Conservation (phyloP, 1,284 basidiomycete genomes). For the Tetrapyrgos nigripes region DNA sequence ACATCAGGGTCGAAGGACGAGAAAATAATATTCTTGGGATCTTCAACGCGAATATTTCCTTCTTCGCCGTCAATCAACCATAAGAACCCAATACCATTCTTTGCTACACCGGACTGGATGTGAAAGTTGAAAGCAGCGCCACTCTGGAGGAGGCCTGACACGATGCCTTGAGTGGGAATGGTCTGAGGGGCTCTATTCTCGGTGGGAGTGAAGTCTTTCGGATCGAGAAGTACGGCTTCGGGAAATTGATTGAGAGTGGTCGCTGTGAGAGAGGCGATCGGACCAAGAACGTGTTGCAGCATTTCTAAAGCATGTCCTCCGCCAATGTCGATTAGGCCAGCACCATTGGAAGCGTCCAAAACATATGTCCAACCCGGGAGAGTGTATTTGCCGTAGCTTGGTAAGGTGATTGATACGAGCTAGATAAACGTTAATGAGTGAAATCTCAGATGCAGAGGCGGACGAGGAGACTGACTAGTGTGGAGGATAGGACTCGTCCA, state of each 20-base stretch:
- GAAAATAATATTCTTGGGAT: slow-evolving; percentile 3
- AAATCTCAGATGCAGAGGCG: not conserved
- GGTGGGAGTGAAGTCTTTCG: not conserved
- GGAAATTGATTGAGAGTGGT: slow-evolving; percentile 3
- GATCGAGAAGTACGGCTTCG: not conserved
- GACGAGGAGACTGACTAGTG: slow-evolving; percentile 12
- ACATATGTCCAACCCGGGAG: not conserved
- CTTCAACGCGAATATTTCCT: slow-evolving; percentile 15
- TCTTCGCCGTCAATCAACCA: slow-evolving; percentile 21
- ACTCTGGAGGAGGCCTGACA: not conserved
- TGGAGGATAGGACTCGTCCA: slow-evolving; percentile 16
- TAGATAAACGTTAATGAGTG: not conserved
- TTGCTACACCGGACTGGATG: slow-evolving; percentile 2
- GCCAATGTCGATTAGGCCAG: slow-evolving; percentile 9
- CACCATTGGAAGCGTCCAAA: slow-evolving; percentile 9
- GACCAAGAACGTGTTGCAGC: slow-evolving; percentile 16
- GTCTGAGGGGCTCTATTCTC: not conserved
- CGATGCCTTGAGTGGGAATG: not conserved
- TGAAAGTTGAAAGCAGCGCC: not conserved
- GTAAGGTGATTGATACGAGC: not conserved
- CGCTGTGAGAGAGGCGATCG: slow-evolving; percentile 16
- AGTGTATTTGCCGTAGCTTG: not conserved
- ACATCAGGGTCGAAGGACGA: slow-evolving; percentile 9
- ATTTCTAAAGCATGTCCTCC: slow-evolving; percentile 18
- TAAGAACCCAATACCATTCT: not conserved